Percentiles rank a stretch among this genome's conserved stretches.
phyloP scores from a whole-genome alignment of 1,284 basidiomycete genomes.

The Phylloboletellus chloephorus region DNA sequence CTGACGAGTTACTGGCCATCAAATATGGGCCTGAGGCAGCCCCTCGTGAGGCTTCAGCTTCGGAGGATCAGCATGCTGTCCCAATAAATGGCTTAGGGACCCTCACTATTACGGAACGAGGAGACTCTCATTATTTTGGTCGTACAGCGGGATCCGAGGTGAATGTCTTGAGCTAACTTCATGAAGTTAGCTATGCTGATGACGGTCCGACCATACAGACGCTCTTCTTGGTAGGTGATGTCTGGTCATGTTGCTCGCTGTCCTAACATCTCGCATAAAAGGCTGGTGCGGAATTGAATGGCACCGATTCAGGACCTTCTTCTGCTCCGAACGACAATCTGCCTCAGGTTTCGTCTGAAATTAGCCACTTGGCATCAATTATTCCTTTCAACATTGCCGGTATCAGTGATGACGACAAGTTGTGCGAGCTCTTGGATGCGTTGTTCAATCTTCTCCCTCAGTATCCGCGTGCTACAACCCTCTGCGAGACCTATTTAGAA shows the following conservation, averaged over 20 bases:
- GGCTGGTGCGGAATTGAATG: conserved; percentile 50
- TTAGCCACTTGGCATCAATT: conserved; percentile 39
- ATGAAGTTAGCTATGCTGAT: conserved; percentile 8
- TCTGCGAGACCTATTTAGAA: conserved; percentile 64
- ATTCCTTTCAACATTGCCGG: conserved; percentile 44
- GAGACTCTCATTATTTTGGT: conserved; percentile 66
- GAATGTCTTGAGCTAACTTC: neutral
- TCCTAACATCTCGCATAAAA: conserved; percentile 20
- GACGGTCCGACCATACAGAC: conserved; percentile 13
- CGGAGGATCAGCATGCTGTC: conserved; percentile 27
- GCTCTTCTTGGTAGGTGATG: conserved; percentile 29
- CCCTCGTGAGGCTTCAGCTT: conserved; percentile 21
- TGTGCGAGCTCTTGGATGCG: conserved; percentile 36
- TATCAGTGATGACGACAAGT: conserved; percentile 24
- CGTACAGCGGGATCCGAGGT: conserved; percentile 56
- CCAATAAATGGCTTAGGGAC: conserved; percentile 50
- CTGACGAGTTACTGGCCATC: conserved; percentile 54
- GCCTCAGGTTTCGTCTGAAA: conserved; percentile 35
- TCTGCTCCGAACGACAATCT: conserved; percentile 33
- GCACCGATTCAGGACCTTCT: conserved; percentile 14
- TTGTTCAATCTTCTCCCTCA: conserved; percentile 46
- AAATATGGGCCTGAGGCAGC: conserved; percentile 50
- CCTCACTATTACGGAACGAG: conserved; percentile 55
- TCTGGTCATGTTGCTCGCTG: conserved; percentile 1
- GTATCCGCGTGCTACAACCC: conserved; percentile 54